Conservation (phyloP, 148 eudicot genomes). For the Cornus florida region DNA sequence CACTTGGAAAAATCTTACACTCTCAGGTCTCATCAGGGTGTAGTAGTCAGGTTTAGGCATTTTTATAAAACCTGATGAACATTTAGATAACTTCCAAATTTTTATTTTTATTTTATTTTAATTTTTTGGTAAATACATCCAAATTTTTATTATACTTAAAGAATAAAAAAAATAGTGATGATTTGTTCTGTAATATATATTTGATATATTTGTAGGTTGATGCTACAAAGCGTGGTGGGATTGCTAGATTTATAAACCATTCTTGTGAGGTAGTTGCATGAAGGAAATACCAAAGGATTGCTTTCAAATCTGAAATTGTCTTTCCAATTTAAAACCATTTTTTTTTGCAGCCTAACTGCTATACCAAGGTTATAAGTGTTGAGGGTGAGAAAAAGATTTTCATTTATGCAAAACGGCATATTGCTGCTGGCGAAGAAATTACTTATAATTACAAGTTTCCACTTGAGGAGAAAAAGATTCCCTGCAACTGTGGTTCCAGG, state of each 20-base stretch:
- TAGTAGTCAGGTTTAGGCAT: not conserved
- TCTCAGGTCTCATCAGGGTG: too few relatives aligned
- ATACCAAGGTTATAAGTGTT: conserved; percentile 88
- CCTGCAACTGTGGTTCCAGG: conserved; percentile 88
- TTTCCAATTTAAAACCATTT: conserved; percentile 3
- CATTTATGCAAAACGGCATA: conserved; percentile 89
- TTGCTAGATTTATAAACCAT: conserved; percentile 97
- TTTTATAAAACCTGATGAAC: not conserved
- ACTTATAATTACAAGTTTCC: conserved; percentile 98
- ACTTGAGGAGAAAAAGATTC: conserved; percentile 87
- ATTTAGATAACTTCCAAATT: too few relatives aligned
- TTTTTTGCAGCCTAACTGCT: conserved; percentile 87
- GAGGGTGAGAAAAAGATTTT: conserved; percentile 97
- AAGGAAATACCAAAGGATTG: not conserved
- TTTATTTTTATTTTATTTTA: too few relatives aligned
- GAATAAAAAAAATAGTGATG: not conserved
- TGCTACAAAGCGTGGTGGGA: conserved; percentile 99
- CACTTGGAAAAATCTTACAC: too few relatives aligned
- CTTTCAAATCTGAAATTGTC: too few relatives aligned
- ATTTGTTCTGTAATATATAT: not conserved
- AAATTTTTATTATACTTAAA: not conserved
- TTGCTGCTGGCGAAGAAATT: conserved; percentile 87
- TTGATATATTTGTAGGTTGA: conserved; percentile 63
- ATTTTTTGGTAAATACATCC: not conserved
- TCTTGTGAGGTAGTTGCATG: conserved; percentile 82